Conservation (phyloP, 768 basidiomycete species). For the Phylloporus sp. region DNA sequence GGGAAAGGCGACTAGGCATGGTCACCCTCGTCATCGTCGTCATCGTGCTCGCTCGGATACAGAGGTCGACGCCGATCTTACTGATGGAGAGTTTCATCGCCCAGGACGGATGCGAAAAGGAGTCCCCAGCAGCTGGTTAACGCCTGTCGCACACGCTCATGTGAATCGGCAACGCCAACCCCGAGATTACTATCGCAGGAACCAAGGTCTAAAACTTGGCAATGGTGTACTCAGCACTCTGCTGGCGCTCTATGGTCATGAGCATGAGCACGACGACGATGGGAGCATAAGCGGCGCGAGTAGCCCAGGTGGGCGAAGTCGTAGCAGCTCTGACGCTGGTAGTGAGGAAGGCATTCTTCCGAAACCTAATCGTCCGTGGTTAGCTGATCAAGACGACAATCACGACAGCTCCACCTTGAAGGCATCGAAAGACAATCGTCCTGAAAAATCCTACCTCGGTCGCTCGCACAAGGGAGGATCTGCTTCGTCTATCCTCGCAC, state of each 20-base stretch:
- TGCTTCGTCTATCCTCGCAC: slow-evolving; percentile 25
- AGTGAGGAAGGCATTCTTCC: slow-evolving; percentile 19
- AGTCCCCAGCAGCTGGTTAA: slow-evolving; percentile 18
- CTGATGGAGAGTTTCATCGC: background rate
- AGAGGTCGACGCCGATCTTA: slow-evolving; percentile 7
- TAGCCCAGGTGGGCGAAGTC: slow-evolving; percentile 16
- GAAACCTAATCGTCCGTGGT: slow-evolving; percentile 21
- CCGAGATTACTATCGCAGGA: slow-evolving; percentile 1
- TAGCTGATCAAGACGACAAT: slow-evolving; percentile 7
- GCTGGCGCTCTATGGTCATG: slow-evolving; percentile 53
- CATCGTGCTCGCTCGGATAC: slow-evolving; percentile 7
- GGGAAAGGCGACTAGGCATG: slow-evolving; percentile 5
- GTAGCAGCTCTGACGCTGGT: slow-evolving; percentile 17
- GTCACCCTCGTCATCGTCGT: background rate
- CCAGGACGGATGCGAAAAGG: slow-evolving; percentile 14
- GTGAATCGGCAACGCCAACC: slow-evolving; percentile 5
- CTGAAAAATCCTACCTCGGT: slow-evolving; percentile 9
- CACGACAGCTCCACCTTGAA: slow-evolving; percentile 3
- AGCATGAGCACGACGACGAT: slow-evolving; percentile 29
- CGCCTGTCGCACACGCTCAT: background rate
- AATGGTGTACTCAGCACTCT: slow-evolving; percentile 64
- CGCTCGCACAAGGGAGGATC: slow-evolving; percentile 20
- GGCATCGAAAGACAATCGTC: background rate
- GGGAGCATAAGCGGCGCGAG: slow-evolving; percentile 22
- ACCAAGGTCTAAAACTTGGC: slow-evolving; percentile 22